Evolutionary conservation across 495 filamentous ascomycete species (phyloP).

Genomic region (Rhizodiscina lignyota): DNA sequence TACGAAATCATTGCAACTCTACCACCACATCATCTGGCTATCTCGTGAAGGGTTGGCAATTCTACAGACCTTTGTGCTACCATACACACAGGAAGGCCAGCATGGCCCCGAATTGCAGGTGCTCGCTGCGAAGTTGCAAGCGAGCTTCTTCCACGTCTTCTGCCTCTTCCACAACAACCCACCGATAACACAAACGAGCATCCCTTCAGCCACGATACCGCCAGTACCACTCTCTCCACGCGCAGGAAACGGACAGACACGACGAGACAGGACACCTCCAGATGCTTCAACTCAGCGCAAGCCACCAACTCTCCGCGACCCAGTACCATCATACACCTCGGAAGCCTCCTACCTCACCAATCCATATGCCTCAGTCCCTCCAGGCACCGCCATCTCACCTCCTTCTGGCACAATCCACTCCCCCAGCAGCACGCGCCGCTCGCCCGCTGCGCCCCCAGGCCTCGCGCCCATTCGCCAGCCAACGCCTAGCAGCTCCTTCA

Average conservation of each 20-base stretch:
- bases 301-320: slow-evolving; percentile 20
- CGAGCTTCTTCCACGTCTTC: slow-evolving; percentile 91
- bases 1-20: slow-evolving; percentile 66
- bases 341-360: slow-evolving; percentile 27
- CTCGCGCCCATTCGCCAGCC: slow-evolving; percentile 9
- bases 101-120: slow-evolving; percentile 40
- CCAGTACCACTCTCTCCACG: slow-evolving; percentile 9
- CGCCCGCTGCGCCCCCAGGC: slow-evolving; percentile 28
- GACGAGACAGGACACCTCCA: slow-evolving; percentile 5
- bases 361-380: slow-evolving; percentile 17
- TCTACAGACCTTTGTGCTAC: slow-evolving; percentile 72
- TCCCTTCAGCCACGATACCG: slow-evolving; percentile 7
- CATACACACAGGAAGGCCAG: slow-evolving; percentile 43
- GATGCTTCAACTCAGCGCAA: slow-evolving; percentile 1
- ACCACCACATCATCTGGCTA: slow-evolving; percentile 92
- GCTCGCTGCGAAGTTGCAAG: slow-evolving; percentile 76
- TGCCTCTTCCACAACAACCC: slow-evolving; percentile 85
- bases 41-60: slow-evolving; percentile 80
- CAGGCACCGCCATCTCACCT: slow-evolving; percentile 8
- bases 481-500: slow-evolving; percentile 39
- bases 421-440: slow-evolving; percentile 25
- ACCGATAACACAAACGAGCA: slow-evolving; percentile 23
- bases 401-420: slow-evolving; percentile 1
- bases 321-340: slow-evolving; percentile 23
- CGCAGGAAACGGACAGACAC: slow-evolving; percentile 9